Percentiles rank a stretch among this genome's conserved stretches.
These are phyloP conservation scores for Aspergillus clavatus DNA, from an alignment of 2,329 filamentous ascomycete species.

Conservation along the genomic window DNA sequence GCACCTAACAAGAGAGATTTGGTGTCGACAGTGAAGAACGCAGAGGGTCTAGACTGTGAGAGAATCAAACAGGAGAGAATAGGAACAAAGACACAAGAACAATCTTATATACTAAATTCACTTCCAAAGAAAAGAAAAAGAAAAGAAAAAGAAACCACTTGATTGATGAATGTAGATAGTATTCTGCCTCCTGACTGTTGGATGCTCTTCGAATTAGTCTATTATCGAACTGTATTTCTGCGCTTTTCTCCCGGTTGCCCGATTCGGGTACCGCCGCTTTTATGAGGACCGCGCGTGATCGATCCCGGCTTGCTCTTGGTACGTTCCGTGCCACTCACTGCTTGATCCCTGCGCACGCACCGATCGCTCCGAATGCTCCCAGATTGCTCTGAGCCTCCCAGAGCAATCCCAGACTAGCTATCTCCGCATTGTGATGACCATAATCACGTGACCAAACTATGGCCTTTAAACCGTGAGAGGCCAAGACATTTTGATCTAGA, in stretches of 20 bases:
- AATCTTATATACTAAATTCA: not conserved
- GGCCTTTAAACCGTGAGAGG: not conserved
- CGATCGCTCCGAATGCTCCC: not conserved
- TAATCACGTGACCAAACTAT: not conserved
- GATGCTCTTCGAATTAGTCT: not conserved
- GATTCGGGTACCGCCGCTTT: not conserved
- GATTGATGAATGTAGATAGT: not conserved
- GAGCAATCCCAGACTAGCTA: not conserved
- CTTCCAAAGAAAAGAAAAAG: too few relatives aligned
- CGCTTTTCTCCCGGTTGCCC: not conserved
- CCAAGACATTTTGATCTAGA: not conserved
- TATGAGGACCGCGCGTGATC: not conserved
- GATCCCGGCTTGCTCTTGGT: not conserved
- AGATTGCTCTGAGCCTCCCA: not conserved
- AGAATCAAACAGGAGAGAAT: not conserved
- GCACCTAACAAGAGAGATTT: not conserved
- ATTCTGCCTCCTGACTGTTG: not conserved
- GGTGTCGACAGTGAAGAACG: not conserved
- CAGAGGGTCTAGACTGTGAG: not conserved
- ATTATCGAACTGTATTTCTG: not conserved
- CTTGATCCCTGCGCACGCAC: not conserved
- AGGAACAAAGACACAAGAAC: not conserved
- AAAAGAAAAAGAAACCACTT: not conserved
- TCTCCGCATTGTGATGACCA: too few relatives aligned
- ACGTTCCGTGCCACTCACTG: not conserved